These are phyloP conservation scores for Pythium aphanidermatum DNA, from an alignment of 352 stramenopile species.

Conservation along the genomic window DNA sequence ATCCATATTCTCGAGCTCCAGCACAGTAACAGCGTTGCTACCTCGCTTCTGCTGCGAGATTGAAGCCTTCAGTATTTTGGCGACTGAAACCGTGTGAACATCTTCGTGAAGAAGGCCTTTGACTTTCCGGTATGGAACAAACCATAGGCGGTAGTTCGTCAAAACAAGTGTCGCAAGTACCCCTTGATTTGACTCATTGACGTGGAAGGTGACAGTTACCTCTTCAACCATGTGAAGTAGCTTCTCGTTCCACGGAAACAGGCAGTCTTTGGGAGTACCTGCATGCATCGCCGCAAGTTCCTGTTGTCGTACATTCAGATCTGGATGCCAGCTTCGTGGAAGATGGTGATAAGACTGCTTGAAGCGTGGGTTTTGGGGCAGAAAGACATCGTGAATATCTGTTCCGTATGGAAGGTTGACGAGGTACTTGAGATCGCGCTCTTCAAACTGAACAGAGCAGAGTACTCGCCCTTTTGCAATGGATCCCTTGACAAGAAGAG, in stretches of 20 bases:
- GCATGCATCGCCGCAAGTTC: slow-evolving; percentile 64
- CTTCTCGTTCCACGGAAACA: slow-evolving; percentile 83
- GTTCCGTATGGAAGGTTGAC: slow-evolving; percentile 69
- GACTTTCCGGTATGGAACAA: slow-evolving; percentile 74
- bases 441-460: slow-evolving; percentile 70
- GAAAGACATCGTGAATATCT: slow-evolving; percentile 69
- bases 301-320: slow-evolving; percentile 51
- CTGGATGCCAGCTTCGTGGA: slow-evolving; percentile 75
- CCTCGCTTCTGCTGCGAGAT: slow-evolving; percentile 72
- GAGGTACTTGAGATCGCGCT: slow-evolving; percentile 54
- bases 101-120: slow-evolving; percentile 74
- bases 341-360: slow-evolving; percentile 70
- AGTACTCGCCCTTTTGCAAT: slow-evolving; percentile 55
- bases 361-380: slow-evolving; percentile 78
- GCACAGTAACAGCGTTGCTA: slow-evolving; percentile 69
- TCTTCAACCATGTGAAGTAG: slow-evolving; percentile 83
- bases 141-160: slow-evolving; percentile 83
- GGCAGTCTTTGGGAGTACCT: slow-evolving; percentile 56
- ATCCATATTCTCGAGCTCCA: slow-evolving; percentile 83
- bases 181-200: slow-evolving; percentile 82
- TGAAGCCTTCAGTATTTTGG: slow-evolving; percentile 71
- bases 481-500: slow-evolving; percentile 53
- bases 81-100: slow-evolving; percentile 73
- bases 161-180: slow-evolving; percentile 74
- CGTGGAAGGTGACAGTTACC: slow-evolving; percentile 83